These are phyloP conservation scores for Spizellomyces sp. DNA, from an alignment of 192 early-diverging fungal species.

Conservation along the genomic window DNA sequence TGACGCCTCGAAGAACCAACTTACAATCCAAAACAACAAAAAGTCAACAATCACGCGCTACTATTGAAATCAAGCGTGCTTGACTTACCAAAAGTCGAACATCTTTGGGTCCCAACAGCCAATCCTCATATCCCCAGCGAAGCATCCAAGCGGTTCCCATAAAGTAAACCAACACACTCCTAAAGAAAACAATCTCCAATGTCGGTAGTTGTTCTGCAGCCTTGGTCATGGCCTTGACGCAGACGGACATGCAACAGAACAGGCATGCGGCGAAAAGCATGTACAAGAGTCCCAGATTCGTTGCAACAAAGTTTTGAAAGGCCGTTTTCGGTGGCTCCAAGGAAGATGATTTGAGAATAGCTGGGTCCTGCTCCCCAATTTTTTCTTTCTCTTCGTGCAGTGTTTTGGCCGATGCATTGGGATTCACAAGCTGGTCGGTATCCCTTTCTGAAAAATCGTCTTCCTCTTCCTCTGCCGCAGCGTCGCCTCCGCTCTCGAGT, in stretches of 20 bases:
- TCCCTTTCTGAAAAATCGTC: neutral
- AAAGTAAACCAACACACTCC: conserved; percentile 17
- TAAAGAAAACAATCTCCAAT: conserved; percentile 28
- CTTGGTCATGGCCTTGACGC: conserved; percentile 33
- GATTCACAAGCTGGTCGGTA: neutral
- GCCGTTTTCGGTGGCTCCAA: neutral
- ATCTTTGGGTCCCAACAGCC: conserved; percentile 19
- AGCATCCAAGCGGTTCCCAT: conserved; percentile 20
- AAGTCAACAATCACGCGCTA: neutral
- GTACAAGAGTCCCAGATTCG: conserved; percentile 32
- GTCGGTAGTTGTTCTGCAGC: conserved; percentile 20
- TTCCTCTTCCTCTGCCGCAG: neutral
- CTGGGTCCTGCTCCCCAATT: neutral
- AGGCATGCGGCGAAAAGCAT: conserved; percentile 31
- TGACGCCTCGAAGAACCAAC: conserved; percentile 18
- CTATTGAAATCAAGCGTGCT: neutral
- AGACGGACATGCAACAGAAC: conserved; percentile 27
- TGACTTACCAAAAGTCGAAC: conserved; percentile 19
- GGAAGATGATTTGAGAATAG: neutral
- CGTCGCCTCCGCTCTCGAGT: neutral
- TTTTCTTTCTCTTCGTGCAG: neutral
- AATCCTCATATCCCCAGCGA: conserved; percentile 21
- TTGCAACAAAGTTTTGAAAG: conserved; percentile 2
- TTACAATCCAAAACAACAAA: neutral
- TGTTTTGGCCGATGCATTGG: neutral